Evolutionary conservation across 352 stramenopile species (phyloP), one percentile per base, ranked within the genome.

Genomic region (Phytophthora citrophthora): DNA sequence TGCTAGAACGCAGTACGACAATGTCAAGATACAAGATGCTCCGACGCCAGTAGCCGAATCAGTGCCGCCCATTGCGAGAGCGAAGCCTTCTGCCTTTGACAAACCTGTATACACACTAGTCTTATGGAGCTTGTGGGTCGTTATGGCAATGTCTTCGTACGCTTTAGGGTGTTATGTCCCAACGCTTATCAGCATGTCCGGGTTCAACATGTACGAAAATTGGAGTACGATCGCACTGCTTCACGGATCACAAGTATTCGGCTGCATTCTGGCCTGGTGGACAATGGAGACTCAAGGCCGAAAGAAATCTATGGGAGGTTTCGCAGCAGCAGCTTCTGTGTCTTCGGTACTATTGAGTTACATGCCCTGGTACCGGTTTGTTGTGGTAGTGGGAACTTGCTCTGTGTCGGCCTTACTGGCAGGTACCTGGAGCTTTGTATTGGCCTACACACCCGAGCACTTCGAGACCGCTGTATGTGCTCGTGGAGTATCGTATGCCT

Each of bases 181-280:
- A 15, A 76, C 68, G 8, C 54, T 76, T 26, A 70, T 73, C n/a
- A 76, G 68, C n/a, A 47, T 73, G 41, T 67, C 54, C 13, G 68
- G 64, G 3, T 76, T 76, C 48, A 73, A 76, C 44, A 70, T 76
- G 61, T 76, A 64, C 58, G 68, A 62, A 18, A 50, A 10, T 16
- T 72, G 63, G 68, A 58, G 18, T n/a, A 73, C 68, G 0, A 58
- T 65, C 34, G 52, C 44, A 11, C 20, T 70, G 31, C 26, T 76
- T 4, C 58, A 70, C 36, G 68, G 31, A 15, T 54, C 44, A 0
- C 58, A 76, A 44, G 52, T 73, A 23, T 12, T 64, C 12, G 58
- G 68, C 15, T 70, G 61, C 9, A 32, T 70, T 9, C 20, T 55
- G 34, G 68, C 63, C 20, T 60, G 53, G 9, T 51, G 29, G 31